A percentile compares a stretch with the other conserved stretches of the same genome.
Conservation (phyloP, 495 filamentous ascomycete species). For the Geopyxis carbonaria region DNA sequence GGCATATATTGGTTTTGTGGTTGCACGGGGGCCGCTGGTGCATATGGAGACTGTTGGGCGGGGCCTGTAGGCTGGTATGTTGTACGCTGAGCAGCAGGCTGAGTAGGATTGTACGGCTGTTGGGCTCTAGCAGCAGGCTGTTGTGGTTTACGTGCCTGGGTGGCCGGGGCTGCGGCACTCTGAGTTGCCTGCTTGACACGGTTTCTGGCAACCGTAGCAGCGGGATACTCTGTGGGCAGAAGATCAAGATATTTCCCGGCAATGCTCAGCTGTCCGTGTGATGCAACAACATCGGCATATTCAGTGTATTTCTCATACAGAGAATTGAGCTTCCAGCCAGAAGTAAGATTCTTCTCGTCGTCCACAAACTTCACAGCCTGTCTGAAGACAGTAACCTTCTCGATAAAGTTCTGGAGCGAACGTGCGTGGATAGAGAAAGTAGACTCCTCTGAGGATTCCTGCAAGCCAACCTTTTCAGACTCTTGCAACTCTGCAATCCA, state of each 20-base stretch:
- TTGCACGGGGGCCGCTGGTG: constrained; percentile 28
- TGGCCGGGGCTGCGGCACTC: constrained; percentile 36
- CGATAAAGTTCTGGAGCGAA: constrained; percentile 79
- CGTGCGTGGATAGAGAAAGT: constrained; percentile 83
- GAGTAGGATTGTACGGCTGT: constrained; percentile 13
- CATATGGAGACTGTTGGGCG: constrained; percentile 20
- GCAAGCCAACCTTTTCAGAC: constrained; percentile 54
- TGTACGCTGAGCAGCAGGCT: constrained; percentile 23
- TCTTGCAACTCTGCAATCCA: constrained; percentile 83
- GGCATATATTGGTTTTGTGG: constrained; percentile 48
- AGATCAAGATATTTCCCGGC: constrained; percentile 86
- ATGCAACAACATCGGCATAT: constrained; percentile 87
- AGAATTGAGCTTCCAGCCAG: constrained; percentile 73
- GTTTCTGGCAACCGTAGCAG: constrained; percentile 72
- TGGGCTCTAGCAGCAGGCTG: constrained; percentile 16
- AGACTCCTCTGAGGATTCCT: constrained; percentile 49
- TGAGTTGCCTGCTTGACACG: constrained; percentile 72
- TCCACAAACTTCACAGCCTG: constrained; percentile 85
- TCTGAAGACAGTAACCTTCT: constrained; percentile 96
- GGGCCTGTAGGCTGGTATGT: constrained; percentile 13
- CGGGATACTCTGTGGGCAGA: constrained; percentile 68
- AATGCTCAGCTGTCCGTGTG: constrained; percentile 68
- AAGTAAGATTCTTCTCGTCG: constrained; percentile 45
- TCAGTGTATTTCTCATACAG: constrained; percentile 93
- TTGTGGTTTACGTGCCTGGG: constrained; percentile 20